These are phyloP conservation scores for Epichloe scottii DNA, from an alignment of 2,329 filamentous ascomycete genomes.

Conservation along the genomic window DNA sequence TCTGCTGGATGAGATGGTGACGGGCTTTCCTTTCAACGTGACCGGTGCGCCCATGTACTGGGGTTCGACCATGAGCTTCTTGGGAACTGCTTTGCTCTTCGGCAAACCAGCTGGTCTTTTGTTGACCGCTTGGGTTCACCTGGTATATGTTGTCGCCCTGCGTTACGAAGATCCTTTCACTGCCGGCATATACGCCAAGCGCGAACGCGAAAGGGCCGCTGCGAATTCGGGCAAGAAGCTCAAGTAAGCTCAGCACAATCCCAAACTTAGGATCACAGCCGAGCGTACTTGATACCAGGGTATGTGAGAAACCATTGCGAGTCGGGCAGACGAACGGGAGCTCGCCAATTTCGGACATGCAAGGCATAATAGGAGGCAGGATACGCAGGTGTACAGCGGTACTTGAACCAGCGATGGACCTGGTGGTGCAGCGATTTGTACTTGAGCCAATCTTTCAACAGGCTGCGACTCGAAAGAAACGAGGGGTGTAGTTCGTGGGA, in stretches of 20 bases:
- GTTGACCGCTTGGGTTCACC: slow-evolving; percentile 60
- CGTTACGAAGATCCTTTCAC: slow-evolving; percentile 93
- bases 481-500: not conserved
- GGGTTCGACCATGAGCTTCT: slow-evolving; percentile 82
- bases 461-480: not conserved
- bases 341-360: not conserved
- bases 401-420: too few relatives aligned
- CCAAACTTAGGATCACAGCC: not conserved
- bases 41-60: slow-evolving; percentile 92
- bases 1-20: slow-evolving; percentile 89
- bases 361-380: too few relatives aligned
- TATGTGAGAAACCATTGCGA: not conserved
- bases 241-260: slow-evolving; percentile 23
- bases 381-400: too few relatives aligned
- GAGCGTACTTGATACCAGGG: not conserved
- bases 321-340: not conserved
- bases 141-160: slow-evolving; percentile 71
- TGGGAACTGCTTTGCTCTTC: slow-evolving; percentile 73
- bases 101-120: slow-evolving; percentile 79
- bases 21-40: slow-evolving; percentile 90
- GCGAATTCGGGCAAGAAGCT: slow-evolving; percentile 37
- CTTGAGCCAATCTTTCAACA: slow-evolving; percentile 9
- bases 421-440: too few relatives aligned
- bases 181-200: slow-evolving; percentile 79
- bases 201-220: slow-evolving; percentile 46